Percentiles rank a stretch among this genome's conserved stretches.
These are phyloP conservation scores for Xerocomellus intermedius DNA, from an alignment of 768 basidiomycete species.

Conservation along the genomic window DNA sequence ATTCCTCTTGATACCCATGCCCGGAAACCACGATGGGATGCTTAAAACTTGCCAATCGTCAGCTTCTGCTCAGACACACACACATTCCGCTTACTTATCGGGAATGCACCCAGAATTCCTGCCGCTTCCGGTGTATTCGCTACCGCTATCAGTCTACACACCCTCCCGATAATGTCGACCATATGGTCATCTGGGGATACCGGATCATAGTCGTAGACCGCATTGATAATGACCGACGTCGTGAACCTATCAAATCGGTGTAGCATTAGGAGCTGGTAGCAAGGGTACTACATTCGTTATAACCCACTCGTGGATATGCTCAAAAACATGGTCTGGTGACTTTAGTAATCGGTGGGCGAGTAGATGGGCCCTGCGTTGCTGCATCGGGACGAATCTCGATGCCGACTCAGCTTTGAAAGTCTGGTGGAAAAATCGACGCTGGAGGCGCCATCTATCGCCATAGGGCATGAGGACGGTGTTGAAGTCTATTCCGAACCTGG, in stretches of 20 bases:
- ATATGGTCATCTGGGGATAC: slow-evolving; percentile 11
- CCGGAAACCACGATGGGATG: slow-evolving; percentile 21
- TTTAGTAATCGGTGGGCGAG: slow-evolving; percentile 7
- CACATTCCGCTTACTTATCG: slow-evolving; percentile 6
- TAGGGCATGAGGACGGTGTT: slow-evolving; percentile 16
- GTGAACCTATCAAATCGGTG: slow-evolving; percentile 6
- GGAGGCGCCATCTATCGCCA: slow-evolving; percentile 19
- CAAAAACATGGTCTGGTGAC: slow-evolving; percentile 5
- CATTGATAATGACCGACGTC: slow-evolving; percentile 28
- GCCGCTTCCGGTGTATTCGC: slow-evolving; percentile 9
- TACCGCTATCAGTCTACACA: neutral
- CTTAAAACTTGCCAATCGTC: slow-evolving; percentile 9
- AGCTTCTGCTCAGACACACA: neutral
- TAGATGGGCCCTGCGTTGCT: slow-evolving; percentile 8
- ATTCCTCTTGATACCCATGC: slow-evolving; percentile 16
- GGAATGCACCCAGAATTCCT: slow-evolving; percentile 13
- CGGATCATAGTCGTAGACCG: slow-evolving; percentile 20
- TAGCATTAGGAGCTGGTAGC: neutral
- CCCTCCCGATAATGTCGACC: slow-evolving; percentile 13
- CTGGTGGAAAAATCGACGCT: slow-evolving; percentile 20
- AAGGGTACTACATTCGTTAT: slow-evolving; percentile 9
- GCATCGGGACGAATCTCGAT: slow-evolving; percentile 17
- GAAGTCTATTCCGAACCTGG: slow-evolving; percentile 19
- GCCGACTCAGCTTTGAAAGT: slow-evolving; percentile 9
- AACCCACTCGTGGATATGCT: slow-evolving; percentile 13